Conservation (phyloP, 129 eudicot species). For the Sambucus nigra region DNA sequence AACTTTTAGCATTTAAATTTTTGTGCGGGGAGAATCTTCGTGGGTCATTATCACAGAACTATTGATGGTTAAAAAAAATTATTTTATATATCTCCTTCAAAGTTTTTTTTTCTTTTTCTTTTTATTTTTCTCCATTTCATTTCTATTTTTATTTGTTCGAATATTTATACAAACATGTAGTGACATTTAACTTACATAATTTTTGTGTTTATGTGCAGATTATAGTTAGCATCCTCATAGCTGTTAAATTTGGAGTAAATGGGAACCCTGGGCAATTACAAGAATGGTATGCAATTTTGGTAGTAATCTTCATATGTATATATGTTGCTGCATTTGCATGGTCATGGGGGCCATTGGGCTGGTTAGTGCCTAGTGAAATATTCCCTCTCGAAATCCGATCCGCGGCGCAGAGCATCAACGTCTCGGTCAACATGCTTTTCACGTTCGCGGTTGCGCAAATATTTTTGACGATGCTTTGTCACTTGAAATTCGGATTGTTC, state of each 20-base stretch:
- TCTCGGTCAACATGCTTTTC: conserved; percentile 49
- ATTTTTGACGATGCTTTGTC: conserved; percentile 33
- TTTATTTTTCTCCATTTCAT: no score
- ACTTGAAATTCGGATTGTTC: conserved; percentile 31
- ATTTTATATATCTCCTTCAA: no score
- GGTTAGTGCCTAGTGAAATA: conserved; percentile 53
- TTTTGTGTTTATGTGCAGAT: conserved; percentile 11
- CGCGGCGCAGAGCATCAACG: conserved; percentile 44
- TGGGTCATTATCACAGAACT: no score
- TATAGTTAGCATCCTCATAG: conserved; percentile 21
- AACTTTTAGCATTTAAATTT: no score
- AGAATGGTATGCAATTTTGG: conserved; percentile 22
- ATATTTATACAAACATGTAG: not conserved
- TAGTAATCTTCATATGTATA: conserved; percentile 34
- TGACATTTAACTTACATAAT: not conserved
- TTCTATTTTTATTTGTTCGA: not conserved
- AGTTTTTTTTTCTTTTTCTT: no score
- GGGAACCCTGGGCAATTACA: conserved; percentile 32
- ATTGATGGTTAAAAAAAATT: no score
- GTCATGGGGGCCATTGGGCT: conserved; percentile 68
- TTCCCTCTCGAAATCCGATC: conserved; percentile 50
- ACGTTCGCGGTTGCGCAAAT: conserved; percentile 46
- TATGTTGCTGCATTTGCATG: conserved; percentile 49
- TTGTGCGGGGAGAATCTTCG: no score
- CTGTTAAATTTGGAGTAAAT: conserved; percentile 24